phyloP scores from a whole-genome alignment of 352 stramenopile species.

The Stramenopiles sp. region DNA sequence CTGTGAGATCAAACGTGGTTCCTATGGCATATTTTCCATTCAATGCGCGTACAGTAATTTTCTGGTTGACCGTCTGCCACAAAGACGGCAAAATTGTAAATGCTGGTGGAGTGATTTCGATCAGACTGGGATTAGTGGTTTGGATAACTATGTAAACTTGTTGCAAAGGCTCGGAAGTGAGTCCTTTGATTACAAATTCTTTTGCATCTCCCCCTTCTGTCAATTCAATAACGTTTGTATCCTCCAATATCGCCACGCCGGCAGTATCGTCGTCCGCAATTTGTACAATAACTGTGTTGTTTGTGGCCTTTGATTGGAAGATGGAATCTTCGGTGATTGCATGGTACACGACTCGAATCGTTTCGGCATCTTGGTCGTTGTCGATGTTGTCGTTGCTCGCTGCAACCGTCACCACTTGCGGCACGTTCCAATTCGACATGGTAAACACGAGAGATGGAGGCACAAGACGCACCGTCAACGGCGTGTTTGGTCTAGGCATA shows the following conservation, averaged over 20 bases:
- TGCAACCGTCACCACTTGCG: background rate
- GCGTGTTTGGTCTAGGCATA: background rate
- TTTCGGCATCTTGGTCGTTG: background rate
- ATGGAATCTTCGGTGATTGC: background rate
- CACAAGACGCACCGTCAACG: background rate
- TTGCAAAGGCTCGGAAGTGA: background rate
- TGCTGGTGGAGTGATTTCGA: background rate
- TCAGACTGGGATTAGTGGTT: background rate
- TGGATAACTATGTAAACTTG: background rate
- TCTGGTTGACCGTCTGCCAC: background rate
- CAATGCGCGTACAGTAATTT: background rate
- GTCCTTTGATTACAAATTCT: background rate
- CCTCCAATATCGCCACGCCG: background rate
- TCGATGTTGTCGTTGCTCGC: background rate
- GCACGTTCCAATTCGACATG: background rate
- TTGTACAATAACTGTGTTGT: background rate
- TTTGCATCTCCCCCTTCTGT: background rate
- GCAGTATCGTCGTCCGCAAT: background rate
- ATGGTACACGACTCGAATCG: background rate
- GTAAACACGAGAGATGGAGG: background rate
- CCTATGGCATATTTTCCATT: background rate
- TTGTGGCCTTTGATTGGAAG: background rate
- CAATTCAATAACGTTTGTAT: slow-evolving; percentile 12
- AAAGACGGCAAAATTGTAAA: background rate
- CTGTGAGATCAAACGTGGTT: slow-evolving; percentile 3